These are phyloP conservation scores for Rubia balearica DNA, from an alignment of 305 asterid species.

Conservation along the genomic window DNA sequence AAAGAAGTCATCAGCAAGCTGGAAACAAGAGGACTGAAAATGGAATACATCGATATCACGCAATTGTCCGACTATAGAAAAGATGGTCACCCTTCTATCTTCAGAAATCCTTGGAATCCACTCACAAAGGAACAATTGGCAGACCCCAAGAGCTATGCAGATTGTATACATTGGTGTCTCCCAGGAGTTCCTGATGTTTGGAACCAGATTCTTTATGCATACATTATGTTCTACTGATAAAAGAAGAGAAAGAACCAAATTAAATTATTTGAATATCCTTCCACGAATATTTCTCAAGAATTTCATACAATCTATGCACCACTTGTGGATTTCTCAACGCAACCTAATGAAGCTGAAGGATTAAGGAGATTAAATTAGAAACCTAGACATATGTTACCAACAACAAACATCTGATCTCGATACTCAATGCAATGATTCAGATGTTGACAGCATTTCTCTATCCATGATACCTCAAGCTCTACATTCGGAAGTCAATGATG, in stretches of 20 bases:
- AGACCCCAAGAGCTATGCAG: constrained; percentile 29
- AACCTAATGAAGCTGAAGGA: background rate
- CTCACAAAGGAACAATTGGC: constrained; percentile 14
- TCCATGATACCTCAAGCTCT: constrained; percentile 23
- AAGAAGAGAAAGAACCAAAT: background rate
- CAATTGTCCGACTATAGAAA: constrained; percentile 42
- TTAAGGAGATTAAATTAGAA: background rate
- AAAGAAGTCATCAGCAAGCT: constrained; percentile 21
- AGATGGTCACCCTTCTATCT: constrained; percentile 48
- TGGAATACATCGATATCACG: constrained; percentile 49
- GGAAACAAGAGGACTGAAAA: constrained; percentile 28
- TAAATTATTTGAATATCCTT: background rate
- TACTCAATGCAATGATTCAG: no score
- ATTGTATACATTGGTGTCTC: constrained; percentile 42
- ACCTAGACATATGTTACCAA: constrained; percentile 5
- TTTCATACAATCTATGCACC: background rate
- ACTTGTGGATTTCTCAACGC: background rate
- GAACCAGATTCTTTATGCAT: constrained; percentile 31
- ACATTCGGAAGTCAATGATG: constrained; percentile 81
- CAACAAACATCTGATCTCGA: background rate
- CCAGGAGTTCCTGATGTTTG: constrained; percentile 41
- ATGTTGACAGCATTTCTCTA: background rate
- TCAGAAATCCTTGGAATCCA: constrained; percentile 24
- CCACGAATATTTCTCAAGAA: background rate
- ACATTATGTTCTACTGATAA: constrained; percentile 12